A percentile compares a stretch with the other conserved stretches of the same genome.
These are phyloP conservation scores for Penicillium glabrum DNA, from an alignment of 2,329 filamentous ascomycete species.

Conservation along the genomic window DNA sequence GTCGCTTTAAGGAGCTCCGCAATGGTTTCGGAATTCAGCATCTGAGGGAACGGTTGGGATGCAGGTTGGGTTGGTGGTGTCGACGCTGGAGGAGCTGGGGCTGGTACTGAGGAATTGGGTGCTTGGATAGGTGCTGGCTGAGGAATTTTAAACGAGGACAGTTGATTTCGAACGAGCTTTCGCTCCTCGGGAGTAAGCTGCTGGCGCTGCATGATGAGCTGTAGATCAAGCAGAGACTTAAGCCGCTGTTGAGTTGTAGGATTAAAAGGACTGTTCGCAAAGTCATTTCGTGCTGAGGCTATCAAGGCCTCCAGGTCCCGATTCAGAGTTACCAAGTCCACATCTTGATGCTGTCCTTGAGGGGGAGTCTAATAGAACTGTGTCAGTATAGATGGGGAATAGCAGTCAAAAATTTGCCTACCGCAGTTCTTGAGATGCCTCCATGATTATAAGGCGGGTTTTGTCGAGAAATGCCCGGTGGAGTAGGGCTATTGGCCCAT, in stretches of 20 bases:
- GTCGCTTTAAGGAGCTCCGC: conserved; percentile 48
- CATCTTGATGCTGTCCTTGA: conserved; percentile 36
- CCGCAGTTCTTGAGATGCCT: conserved; percentile 12
- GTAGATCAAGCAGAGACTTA: conserved; percentile 81
- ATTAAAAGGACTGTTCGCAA: conserved; percentile 75
- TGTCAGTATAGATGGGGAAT: conserved; percentile 5
- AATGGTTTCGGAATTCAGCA: conserved; percentile 45
- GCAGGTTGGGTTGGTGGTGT: conserved; percentile 40
- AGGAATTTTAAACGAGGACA: conserved; percentile 67
- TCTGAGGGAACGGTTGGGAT: conserved; percentile 36
- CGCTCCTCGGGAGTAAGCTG: conserved; percentile 78
- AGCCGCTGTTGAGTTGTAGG: conserved; percentile 73
- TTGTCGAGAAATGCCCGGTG: conserved; percentile 53
- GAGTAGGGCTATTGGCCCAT: conserved; percentile 73
- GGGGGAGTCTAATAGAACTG: conserved; percentile 14
- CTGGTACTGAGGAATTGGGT: conserved; percentile 27
- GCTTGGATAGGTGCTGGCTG: conserved; percentile 18
- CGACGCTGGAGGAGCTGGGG: conserved; percentile 34
- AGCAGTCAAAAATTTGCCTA: conserved; percentile 1
- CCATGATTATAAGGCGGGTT: conserved; percentile 35
- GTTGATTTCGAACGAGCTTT: conserved; percentile 79
- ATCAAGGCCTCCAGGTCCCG: conserved; percentile 81
- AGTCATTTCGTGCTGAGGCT: conserved; percentile 68
- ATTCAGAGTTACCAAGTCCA: conserved; percentile 71
- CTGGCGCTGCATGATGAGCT: conserved; percentile 74